Evolutionary conservation across 805 yeast species (phyloP).

Genomic region (Priceomyces medius): DNA sequence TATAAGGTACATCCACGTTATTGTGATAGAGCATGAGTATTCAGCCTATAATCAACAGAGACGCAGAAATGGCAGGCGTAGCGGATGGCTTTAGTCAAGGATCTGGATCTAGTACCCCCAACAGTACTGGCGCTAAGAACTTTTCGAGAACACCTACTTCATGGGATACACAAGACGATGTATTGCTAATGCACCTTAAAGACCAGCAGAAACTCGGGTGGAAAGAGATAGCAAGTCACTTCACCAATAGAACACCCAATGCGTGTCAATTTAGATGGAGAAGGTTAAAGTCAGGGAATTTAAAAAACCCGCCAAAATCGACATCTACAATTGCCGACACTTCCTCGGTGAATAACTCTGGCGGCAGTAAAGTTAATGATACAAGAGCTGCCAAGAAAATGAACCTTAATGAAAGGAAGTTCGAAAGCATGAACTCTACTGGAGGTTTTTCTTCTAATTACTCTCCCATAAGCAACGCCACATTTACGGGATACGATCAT

Average conservation of each 20-base stretch:
- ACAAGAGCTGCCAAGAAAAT: slow-evolving; percentile 5
- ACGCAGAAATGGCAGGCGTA: slow-evolving; percentile 3
- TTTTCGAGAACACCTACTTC: slow-evolving; percentile 44
- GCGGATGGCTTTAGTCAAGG: slow-evolving; percentile 3
- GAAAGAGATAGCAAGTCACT: slow-evolving; percentile 46
- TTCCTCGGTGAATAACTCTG: slow-evolving; percentile 9
- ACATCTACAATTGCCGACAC: slow-evolving; percentile 17
- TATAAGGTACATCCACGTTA: neutral
- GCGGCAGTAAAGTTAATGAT: slow-evolving; percentile 3
- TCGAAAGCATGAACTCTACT: slow-evolving; percentile 2
- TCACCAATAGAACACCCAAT: slow-evolving; percentile 45
- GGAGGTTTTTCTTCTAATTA: slow-evolving; percentile 27
- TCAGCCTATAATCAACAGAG: neutral
- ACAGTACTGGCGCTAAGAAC: slow-evolving; percentile 18
- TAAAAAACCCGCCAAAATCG: slow-evolving; percentile 44
- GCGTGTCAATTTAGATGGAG: slow-evolving; percentile 51
- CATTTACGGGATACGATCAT: slow-evolving; percentile 42
- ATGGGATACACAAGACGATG: slow-evolving; percentile 49
- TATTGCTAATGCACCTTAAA: slow-evolving; percentile 44
- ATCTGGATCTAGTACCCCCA: slow-evolving; percentile 1
- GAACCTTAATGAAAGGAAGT: neutral
- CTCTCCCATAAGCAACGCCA: slow-evolving; percentile 34
- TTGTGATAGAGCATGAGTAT: slow-evolving; percentile 4
- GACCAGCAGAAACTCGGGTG: slow-evolving; percentile 47
- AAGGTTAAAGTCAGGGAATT: slow-evolving; percentile 43